These are phyloP conservation scores for Candida maltosa DNA, from an alignment of 805 yeast genomes.

Conservation along the genomic window DNA sequence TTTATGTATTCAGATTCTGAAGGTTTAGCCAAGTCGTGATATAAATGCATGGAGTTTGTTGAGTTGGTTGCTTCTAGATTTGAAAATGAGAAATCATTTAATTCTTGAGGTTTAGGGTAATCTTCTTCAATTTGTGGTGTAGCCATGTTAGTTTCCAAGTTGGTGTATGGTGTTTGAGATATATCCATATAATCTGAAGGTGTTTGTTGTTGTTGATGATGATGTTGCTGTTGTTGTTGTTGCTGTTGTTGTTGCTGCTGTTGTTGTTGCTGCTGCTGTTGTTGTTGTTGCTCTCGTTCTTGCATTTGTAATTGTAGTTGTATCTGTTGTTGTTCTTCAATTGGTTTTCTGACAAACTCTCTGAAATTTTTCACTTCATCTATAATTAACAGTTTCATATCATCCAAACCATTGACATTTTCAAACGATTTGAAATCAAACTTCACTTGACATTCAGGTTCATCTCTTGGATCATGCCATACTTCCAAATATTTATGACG, in stretches of 20 bases:
- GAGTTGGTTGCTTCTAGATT: constrained; percentile 3
- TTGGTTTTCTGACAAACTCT: constrained; percentile 75
- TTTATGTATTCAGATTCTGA: constrained; percentile 27
- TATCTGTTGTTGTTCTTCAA: constrained; percentile 48
- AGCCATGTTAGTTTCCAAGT: constrained; percentile 13
- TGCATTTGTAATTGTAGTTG: constrained; percentile 32
- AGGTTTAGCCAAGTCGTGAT: constrained; percentile 7
- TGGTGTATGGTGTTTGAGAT: constrained; percentile 7
- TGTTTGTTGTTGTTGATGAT: constrained; percentile 9
- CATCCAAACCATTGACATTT: constrained; percentile 71
- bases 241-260: constrained; percentile 15
- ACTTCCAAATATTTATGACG: constrained; percentile 85
- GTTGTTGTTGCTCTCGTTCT: constrained; percentile 23
- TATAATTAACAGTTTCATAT: constrained; percentile 72
- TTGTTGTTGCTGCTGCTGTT: constrained; percentile 16
- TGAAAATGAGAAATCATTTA: constrained; percentile 33
- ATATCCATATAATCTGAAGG: constrained; percentile 4
- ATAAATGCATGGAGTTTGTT: constrained; percentile 3
- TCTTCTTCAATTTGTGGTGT: constrained; percentile 4
- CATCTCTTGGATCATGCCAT: constrained; percentile 95
- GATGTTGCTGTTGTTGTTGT: constrained; percentile 6
- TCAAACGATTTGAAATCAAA: constrained; percentile 85
- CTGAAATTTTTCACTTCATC: constrained; percentile 79
- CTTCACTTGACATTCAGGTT: constrained; percentile 74
- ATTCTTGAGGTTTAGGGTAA: constrained; percentile 41